These are phyloP conservation scores for Microascus cirrosus DNA, from an alignment of 2,329 filamentous ascomycete genomes.

Conservation along the genomic window DNA sequence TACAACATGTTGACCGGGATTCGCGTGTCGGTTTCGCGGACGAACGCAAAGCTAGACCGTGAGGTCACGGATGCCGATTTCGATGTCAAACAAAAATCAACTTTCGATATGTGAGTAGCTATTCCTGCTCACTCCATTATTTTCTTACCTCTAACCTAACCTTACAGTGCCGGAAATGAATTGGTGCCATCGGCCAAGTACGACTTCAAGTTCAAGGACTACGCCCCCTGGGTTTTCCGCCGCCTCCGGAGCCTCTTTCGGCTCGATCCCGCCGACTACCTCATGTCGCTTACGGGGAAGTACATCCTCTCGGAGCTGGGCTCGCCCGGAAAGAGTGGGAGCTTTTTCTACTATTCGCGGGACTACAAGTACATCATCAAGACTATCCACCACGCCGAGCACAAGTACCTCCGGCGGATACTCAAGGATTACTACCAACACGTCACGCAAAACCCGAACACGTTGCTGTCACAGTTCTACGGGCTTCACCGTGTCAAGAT, in stretches of 20 bases:
- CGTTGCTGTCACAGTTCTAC: slow-evolving; percentile 93
- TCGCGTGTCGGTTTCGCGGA: slow-evolving; percentile 88
- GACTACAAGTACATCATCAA: slow-evolving; percentile 99
- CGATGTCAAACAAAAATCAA: slow-evolving; percentile 90
- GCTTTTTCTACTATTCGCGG: slow-evolving; percentile 98
- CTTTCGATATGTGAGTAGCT: slow-evolving; percentile 83
- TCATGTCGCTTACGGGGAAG: slow-evolving; percentile 96
- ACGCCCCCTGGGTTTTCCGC: slow-evolving; percentile 98
- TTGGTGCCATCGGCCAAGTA: slow-evolving; percentile 96
- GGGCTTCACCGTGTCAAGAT: slow-evolving; percentile 96
- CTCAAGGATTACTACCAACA: slow-evolving; percentile 89
- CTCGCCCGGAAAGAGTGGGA: slow-evolving; percentile 94
- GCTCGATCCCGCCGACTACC: slow-evolving; percentile 91
- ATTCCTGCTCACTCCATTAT: neutral
- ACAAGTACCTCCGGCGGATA: slow-evolving; percentile 76
- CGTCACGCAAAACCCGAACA: slow-evolving; percentile 88
- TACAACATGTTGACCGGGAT: slow-evolving; percentile 99
- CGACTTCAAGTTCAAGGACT: slow-evolving; percentile 99
- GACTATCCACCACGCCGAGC: slow-evolving; percentile 92
- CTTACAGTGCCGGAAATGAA: slow-evolving; percentile 79
- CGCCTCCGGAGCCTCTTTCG: slow-evolving; percentile 79
- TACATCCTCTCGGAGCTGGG: slow-evolving; percentile 97
- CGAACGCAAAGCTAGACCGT: slow-evolving; percentile 92
- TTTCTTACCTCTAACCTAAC: slow-evolving; percentile 18
- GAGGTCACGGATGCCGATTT: slow-evolving; percentile 87